Percentiles rank a stretch among this genome's conserved stretches.
These are phyloP conservation scores for Triglochin maritima DNA, from an alignment of 106 monocot genomes.

Conservation along the genomic window DNA sequence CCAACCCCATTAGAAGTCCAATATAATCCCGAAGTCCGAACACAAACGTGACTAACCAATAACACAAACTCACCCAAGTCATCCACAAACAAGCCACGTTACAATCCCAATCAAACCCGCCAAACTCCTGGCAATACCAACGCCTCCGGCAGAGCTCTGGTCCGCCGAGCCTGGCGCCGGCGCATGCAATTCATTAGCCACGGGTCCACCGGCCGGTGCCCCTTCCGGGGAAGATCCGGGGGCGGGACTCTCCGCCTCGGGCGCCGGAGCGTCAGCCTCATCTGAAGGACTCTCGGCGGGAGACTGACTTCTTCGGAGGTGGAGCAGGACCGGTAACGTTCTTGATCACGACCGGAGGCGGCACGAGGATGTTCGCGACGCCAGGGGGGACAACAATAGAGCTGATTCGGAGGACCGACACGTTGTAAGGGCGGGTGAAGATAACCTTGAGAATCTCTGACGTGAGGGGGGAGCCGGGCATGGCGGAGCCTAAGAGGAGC, in stretches of 20 bases:
- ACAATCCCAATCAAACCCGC: not conserved
- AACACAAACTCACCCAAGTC: no score
- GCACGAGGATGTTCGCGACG: not conserved
- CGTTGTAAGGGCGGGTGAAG: constrained; percentile 13
- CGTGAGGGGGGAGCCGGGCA: constrained; percentile 5
- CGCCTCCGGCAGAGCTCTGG: not conserved
- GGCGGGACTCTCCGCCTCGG: not conserved
- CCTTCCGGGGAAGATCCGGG: no score
- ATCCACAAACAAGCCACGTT: not conserved
- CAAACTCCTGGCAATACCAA: not conserved
- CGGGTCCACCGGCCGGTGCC: not conserved
- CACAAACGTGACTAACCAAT: no score
- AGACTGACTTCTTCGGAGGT: not conserved
- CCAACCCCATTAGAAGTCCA: no score
- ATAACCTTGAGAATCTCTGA: constrained; percentile 6
- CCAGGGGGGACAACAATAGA: constrained; percentile 10
- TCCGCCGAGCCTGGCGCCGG: not conserved
- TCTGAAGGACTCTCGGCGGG: not conserved
- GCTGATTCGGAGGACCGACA: constrained; percentile 14
- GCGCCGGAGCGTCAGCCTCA: not conserved
- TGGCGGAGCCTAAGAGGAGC: constrained; percentile 4
- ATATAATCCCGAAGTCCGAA: no score
- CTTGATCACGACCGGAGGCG: not conserved
- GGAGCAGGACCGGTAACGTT: not conserved
- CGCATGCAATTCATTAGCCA: no score